phyloP scores from a whole-genome alignment of 495 filamentous ascomycete species.

The Neurospora sp. region DNA sequence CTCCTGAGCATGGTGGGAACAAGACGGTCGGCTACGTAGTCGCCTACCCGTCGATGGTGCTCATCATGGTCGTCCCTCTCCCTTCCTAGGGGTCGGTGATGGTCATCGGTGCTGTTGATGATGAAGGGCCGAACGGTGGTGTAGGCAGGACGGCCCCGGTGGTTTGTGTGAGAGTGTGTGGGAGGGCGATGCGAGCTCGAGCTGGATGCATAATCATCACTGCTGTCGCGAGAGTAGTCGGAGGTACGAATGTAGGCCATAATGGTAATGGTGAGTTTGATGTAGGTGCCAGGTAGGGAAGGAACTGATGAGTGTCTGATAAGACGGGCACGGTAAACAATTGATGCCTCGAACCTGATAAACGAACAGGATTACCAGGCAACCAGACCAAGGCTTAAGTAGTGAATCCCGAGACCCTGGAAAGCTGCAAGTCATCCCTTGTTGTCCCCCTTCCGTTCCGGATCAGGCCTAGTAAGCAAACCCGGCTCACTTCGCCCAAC shows the following conservation, averaged over 20 bases:
- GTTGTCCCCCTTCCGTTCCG: neutral
- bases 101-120: neutral
- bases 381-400: neutral
- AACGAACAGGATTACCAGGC: neutral
- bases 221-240: neutral
- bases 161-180: too few relatives aligned
- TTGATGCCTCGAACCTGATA: too few relatives aligned
- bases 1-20: neutral
- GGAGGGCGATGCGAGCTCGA: neutral
- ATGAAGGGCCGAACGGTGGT: neutral
- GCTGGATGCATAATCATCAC: neutral
- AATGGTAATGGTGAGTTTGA: neutral
- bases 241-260: neutral
- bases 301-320: too few relatives aligned
- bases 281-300: too few relatives aligned
- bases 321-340: too few relatives aligned
- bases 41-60: neutral
- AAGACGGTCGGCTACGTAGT: neutral
- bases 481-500: neutral
- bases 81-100: neutral
- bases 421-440: neutral
- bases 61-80: neutral
- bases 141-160: neutral
- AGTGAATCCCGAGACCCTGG: rapidly evolving
- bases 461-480: neutral